phyloP scores from a whole-genome alignment of 2,329 filamentous ascomycete species.

The Phaeosphaeria sp. region DNA sequence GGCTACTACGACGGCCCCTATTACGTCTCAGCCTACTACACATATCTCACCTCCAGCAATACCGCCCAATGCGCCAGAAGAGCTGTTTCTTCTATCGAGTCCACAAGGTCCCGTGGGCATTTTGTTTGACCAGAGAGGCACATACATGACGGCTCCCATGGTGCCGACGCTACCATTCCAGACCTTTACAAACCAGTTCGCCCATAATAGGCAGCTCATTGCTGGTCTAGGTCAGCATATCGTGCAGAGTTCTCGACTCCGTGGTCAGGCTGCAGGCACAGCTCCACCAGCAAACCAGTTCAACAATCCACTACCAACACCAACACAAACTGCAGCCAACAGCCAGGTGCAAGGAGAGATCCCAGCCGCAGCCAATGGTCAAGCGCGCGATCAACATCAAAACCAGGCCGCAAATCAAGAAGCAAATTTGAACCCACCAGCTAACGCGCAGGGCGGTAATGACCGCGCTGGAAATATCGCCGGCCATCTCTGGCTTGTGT shows the following conservation, averaged over 20 bases:
- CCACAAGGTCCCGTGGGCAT: conserved; percentile 46
- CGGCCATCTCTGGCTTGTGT: conserved; percentile 62
- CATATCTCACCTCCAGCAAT: conserved; percentile 12
- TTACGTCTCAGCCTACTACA: conserved; percentile 12
- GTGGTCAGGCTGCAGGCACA: not conserved
- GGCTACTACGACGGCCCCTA: conserved; percentile 6
- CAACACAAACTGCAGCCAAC: conserved; percentile 18
- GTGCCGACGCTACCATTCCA: conserved; percentile 35
- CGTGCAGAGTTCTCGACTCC: conserved; percentile 18
- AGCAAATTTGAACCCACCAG: conserved; percentile 16
- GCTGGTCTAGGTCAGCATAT: conserved; percentile 40
- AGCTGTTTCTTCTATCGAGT: conserved; percentile 46
- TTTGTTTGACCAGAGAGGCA: conserved; percentile 44
- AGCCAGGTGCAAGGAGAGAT: conserved; percentile 13
- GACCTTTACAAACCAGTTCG: conserved; percentile 42
- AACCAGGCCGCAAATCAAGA: conserved; percentile 15
- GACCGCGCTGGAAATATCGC: conserved; percentile 36
- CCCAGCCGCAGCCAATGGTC: conserved; percentile 15
- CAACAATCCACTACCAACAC: conserved; percentile 22
- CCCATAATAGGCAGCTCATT: conserved; percentile 40
- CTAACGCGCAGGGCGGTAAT: conserved; percentile 23
- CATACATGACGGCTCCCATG: conserved; percentile 42
- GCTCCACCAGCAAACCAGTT: conserved; percentile 24
- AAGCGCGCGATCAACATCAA: conserved; percentile 10
- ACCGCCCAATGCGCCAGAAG: conserved; percentile 25